Evolutionary conservation across 179 eudicot species (phyloP), one percentile per base, ranked within the genome.

Genomic region (Heliamphora ciliata): DNA sequence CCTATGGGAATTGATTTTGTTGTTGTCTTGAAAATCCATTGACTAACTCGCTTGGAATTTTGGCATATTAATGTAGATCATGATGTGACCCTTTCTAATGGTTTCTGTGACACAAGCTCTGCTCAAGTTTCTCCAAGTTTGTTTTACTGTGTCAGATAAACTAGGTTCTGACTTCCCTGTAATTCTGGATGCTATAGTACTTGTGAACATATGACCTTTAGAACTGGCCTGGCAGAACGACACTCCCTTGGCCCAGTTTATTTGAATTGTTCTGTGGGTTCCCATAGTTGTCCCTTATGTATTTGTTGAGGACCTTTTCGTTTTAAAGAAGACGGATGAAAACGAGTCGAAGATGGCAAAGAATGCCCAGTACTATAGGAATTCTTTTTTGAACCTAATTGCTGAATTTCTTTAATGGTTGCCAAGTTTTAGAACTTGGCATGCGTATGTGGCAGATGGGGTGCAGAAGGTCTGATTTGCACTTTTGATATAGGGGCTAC

Each of bases 401-500:
- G 17, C 54, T n/a, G 54, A 31, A 47, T 61, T 77, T 61, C 80
- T 77, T 60, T 3, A 61, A 50, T 61, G 11, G 40, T 61, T 77
- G 56, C 21, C 54, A 3, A 72, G 55, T 48, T 71, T 71, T 17
- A 15, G 47, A 40, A 40, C 51, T 68, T 14, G 17, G 31, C 52
- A 6, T 31, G 55, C 18, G 21, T 18, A 8, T 0, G 1, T 77
- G 77, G 10, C 8, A 61, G 59, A 14, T 1, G 46, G 9, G 17
- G 54, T 69, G 58, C 78, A 1, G 24, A 47, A 48, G 76, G 50
- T 55, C 63, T 48, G 3, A 18, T 61, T 78, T 81, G 76, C 7
- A 60, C 51, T 68, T 79, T 81, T 54, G 77, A 60, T 89, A 60
- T 84, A 94, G 98, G 98, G 91, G 76, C 81, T 95, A 76, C 84